These are phyloP conservation scores for Phragmites australis DNA, from an alignment of 176 grass and related monocot genomes.

Conservation along the genomic window DNA sequence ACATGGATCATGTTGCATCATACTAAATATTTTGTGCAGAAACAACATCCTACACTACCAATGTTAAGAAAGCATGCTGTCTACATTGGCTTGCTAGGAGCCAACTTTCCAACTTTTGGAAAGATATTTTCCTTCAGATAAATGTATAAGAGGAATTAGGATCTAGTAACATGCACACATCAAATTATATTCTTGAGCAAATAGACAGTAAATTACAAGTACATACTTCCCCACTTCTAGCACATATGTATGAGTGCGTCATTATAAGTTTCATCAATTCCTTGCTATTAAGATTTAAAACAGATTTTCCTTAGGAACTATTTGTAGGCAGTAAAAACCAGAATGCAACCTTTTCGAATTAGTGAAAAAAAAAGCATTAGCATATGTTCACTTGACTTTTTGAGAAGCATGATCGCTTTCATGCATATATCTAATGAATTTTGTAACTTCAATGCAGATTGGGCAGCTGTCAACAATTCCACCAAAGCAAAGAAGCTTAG, in stretches of 20 bases:
- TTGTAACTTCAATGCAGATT: constrained; percentile 64
- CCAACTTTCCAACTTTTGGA: neutral
- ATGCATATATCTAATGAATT: constrained; percentile 9
- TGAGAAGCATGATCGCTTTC: constrained; percentile 13
- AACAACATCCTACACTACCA: neutral
- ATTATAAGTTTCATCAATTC: neutral
- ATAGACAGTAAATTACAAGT: neutral
- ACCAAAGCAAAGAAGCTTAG: constrained; percentile 71
- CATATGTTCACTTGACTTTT: constrained; percentile 16
- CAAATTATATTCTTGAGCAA: constrained; percentile 2
- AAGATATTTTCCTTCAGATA: neutral
- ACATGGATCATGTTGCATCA: neutral
- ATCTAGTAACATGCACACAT: constrained; percentile 9
- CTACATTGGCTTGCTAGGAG: neutral
- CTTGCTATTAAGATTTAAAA: neutral
- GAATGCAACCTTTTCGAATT: neutral
- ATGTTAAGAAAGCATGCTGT: neutral
- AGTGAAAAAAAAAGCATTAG: constrained; percentile 7
- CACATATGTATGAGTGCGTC: neutral
- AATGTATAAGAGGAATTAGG: neutral
- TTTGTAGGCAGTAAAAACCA: neutral
- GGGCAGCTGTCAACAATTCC: constrained; percentile 84
- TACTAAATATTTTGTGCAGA: constrained; percentile 18
- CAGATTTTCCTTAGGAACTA: neutral
- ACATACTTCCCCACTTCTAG: neutral